Evolutionary conservation across 305 asterid genomes (phyloP).

Genomic region (Rubia peregrina): DNA sequence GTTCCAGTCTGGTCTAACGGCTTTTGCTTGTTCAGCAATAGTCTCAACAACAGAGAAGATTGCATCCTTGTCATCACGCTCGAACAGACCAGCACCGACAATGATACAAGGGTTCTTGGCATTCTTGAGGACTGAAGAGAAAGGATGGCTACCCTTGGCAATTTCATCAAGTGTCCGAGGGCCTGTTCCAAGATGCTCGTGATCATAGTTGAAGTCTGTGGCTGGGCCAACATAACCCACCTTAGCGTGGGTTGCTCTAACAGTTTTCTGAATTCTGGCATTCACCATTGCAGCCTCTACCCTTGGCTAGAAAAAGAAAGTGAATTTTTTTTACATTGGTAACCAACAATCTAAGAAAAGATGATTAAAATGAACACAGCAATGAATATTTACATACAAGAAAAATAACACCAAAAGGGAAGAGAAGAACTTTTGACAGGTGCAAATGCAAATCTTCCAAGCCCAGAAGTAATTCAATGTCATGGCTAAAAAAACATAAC

Average conservation of each 20-base stretch:
- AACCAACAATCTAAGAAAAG: not conserved
- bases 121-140: constrained; percentile 47
- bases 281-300: constrained; percentile 98
- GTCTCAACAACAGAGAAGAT: constrained; percentile 56
- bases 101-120: constrained; percentile 85
- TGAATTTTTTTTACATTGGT: not conserved
- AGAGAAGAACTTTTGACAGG: not conserved
- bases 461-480: not conserved
- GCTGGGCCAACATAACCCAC: constrained; percentile 88
- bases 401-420: constrained; percentile 3
- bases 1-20: constrained; percentile 76
- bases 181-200: constrained; percentile 75
- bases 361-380: not conserved
- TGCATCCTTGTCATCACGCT: constrained; percentile 73
- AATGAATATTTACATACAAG: constrained; percentile 13
- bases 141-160: constrained; percentile 77
- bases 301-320: constrained; percentile 60
- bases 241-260: constrained; percentile 70
- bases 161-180: constrained; percentile 67
- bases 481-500: not conserved
- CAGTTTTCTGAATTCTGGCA: constrained; percentile 85
- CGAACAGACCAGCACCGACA: constrained; percentile 73
- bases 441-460: not conserved
- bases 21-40: constrained; percentile 60
- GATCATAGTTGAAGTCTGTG: constrained; percentile 82